Evolutionary conservation across 1,284 basidiomycete genomes (phyloP).

Genomic region (Rhodotorula sp.): DNA sequence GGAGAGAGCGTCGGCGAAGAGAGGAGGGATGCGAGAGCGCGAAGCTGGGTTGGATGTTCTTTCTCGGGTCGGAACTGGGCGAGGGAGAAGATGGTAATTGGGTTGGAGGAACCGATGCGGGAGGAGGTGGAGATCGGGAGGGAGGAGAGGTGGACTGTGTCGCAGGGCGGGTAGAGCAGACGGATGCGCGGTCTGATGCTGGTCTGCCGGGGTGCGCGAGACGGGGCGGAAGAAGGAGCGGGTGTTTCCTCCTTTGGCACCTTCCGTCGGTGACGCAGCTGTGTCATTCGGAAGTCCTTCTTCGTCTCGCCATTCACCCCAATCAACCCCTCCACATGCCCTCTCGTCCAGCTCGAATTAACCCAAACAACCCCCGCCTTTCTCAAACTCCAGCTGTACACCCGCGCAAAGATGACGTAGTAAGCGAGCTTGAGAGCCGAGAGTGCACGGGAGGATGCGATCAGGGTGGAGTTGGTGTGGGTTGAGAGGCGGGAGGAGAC

Average conservation of each 20-base stretch:
- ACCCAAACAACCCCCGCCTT: constrained; percentile 73
- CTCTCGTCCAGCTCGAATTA: constrained; percentile 92
- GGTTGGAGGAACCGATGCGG: constrained; percentile 48
- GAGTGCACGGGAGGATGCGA: constrained; percentile 62
- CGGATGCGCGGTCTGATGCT: constrained; percentile 34
- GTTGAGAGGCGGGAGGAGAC: constrained; percentile 56
- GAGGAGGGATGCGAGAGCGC: constrained; percentile 65
- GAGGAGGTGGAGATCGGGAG: constrained; percentile 56
- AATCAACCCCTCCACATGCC: constrained; percentile 74
- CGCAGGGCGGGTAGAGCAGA: constrained; percentile 81
- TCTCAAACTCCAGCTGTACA: constrained; percentile 74
- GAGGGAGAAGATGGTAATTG: constrained; percentile 73
- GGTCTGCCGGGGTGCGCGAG: no score
- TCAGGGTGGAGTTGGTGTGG: constrained; percentile 65
- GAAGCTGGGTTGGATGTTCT: constrained; percentile 79
- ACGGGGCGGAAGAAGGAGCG: not conserved
- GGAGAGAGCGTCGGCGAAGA: constrained; percentile 32
- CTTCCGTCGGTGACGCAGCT: not conserved
- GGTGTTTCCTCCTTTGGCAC: not conserved
- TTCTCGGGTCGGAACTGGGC: constrained; percentile 97
- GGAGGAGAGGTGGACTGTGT: constrained; percentile 68
- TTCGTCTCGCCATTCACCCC: not conserved
- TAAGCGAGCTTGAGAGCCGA: constrained; percentile 76
- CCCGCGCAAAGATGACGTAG: constrained; percentile 80
- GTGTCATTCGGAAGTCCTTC: no score